Evolutionary conservation across 805 yeast genomes (phyloP), one percentile per base, ranked within the genome.

Genomic region (Zygosaccharomyces bailii): DNA sequence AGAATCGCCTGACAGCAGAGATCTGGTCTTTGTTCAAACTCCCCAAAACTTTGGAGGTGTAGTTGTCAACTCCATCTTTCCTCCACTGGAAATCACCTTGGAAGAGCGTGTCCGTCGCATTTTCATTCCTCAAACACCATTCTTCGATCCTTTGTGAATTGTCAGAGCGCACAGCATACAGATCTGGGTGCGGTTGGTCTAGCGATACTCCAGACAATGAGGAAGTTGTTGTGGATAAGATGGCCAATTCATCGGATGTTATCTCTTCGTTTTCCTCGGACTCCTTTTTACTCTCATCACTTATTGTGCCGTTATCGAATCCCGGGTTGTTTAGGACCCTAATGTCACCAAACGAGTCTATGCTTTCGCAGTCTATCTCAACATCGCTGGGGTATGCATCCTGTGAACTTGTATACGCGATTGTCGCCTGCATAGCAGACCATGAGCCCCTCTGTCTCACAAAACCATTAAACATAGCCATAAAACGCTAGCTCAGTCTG

Each of bases 131-230:
- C 34, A 53, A 13, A 35, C 59, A 54, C 60, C 60, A 56, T 20
- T 53, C 59, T 37, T 56, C 60, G 30, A 56, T 51, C n/a, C 51
- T 43, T 39, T 56, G 52, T 2, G 56, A 52, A 21, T 56, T 53
- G 4, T 43, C 44, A 3, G 46, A 40, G 5, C 35, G 39, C 17
- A 48, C 20, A 5, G 52, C 16, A 29, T 37, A 34, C 9, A 43
- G 11, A 18, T 42, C 21, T 11, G 44, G 30, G 10, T 10, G 39
- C 27, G 25, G 20, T 9, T 42, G 45, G 11, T 35, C 43, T 11
- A 29, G 16, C 23, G 42, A 30, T n/a, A 40, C 20, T 4, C 19
- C 33, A 4, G 52, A 52, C 6, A 24, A 24, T 8, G 51, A 48
- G 18, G 51, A 48, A 19, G 52, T 42, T 10, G 57, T 44, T 4